A percentile compares a stretch with the other conserved stretches of the same genome.
These are phyloP conservation scores for Quercus parvula DNA, from an alignment of 306 rosid species.

Conservation along the genomic window DNA sequence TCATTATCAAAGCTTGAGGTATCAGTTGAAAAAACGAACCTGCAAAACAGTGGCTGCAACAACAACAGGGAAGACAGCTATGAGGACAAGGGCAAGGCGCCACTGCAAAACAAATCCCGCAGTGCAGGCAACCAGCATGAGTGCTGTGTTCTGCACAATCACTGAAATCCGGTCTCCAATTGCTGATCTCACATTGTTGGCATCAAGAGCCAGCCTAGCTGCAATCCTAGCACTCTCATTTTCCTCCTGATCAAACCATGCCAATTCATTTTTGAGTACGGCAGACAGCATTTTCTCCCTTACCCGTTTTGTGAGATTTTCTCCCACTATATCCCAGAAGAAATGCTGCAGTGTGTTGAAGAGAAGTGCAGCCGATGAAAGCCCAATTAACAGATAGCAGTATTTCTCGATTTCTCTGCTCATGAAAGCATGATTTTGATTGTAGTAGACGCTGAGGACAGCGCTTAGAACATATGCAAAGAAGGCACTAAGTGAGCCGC, in stretches of 20 bases:
- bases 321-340: constrained; percentile 98
- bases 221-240: constrained; percentile 88
- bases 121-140: constrained; percentile 87
- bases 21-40: constrained; percentile 40
- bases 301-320: constrained; percentile 82
- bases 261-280: constrained; percentile 85
- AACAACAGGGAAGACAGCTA: constrained; percentile 95
- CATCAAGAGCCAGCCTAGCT: constrained; percentile 84
- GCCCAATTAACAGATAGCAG: constrained; percentile 86
- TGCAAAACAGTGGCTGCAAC: constrained; percentile 98
- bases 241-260: constrained; percentile 95
- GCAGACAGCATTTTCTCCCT: constrained; percentile 83
- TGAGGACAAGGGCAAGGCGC: constrained; percentile 93
- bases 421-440: constrained; percentile 67
- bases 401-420: constrained; percentile 68
- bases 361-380: constrained; percentile 86
- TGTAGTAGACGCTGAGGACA: constrained; percentile 86
- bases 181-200: constrained; percentile 92
- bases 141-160: constrained; percentile 91
- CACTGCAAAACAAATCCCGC: constrained; percentile 94
- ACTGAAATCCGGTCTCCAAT: constrained; percentile 91
- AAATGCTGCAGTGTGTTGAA: constrained; percentile 91
- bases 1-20: not conserved
- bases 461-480: constrained; percentile 92
- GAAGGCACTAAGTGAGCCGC: constrained; percentile 96